Conservation (phyloP, 306 rosid genomes). For the Quercus suber region DNA sequence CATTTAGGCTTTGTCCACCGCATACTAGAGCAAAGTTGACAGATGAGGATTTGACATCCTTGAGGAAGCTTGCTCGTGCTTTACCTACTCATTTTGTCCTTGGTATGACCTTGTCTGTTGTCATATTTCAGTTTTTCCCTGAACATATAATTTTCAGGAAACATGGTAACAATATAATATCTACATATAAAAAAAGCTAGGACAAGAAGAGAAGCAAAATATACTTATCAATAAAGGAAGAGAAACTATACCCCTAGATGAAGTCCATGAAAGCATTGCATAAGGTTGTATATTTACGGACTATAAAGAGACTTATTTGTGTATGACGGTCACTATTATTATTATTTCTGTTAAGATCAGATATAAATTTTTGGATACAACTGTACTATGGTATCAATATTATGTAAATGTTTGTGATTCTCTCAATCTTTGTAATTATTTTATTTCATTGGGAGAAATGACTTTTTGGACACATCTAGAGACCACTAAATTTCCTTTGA, state of each 20-base stretch:
- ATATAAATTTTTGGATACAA: neutral
- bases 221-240: neutral
- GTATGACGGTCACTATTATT: neutral
- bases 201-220: neutral
- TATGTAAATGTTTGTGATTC: neutral
- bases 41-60: conserved; percentile 57
- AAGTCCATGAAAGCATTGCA: neutral
- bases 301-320: neutral
- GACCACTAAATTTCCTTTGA: neutral
- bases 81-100: conserved; percentile 92
- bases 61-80: conserved; percentile 65
- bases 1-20: conserved; percentile 68
- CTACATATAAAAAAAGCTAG: neutral
- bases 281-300: neutral
- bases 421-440: neutral
- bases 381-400: neutral
- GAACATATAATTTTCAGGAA: neutral
- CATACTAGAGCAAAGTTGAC: conserved; percentile 44
- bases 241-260: neutral
- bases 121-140: neutral
- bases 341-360: neutral
- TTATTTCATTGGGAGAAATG: neutral
- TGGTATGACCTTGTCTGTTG: conserved; percentile 46
- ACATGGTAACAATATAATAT: neutral
- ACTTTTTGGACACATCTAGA: neutral